phyloP scores from a whole-genome alignment of 1,139 yeast species.

The Debaryomyces subglobosus region DNA sequence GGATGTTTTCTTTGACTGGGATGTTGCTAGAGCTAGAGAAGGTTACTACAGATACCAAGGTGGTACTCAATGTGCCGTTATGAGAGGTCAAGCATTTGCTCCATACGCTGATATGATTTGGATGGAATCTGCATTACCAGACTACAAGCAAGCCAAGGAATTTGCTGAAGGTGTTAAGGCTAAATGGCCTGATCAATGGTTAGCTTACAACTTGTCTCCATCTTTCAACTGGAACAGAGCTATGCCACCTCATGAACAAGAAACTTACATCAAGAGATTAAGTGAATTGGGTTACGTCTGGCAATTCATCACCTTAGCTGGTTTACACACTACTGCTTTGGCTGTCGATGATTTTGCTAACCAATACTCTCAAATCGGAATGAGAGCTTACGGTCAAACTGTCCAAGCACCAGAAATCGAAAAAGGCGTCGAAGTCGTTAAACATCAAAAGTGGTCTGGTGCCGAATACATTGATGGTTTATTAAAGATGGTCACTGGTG shows the following conservation, averaged over 20 bases:
- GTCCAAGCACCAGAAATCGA: slow-evolving; percentile 91
- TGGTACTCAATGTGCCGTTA: slow-evolving; percentile 96
- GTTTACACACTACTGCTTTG: slow-evolving; percentile 93
- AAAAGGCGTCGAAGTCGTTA: slow-evolving; percentile 89
- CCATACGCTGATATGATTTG: slow-evolving; percentile 96
- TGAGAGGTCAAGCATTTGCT: slow-evolving; percentile 95
- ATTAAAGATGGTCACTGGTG: slow-evolving; percentile 90
- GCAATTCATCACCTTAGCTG: slow-evolving; percentile 98
- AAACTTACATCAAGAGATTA: slow-evolving; percentile 84
- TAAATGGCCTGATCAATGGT: slow-evolving; percentile 87
- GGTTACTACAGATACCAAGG: slow-evolving; percentile 97
- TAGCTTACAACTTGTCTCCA: slow-evolving; percentile 94
- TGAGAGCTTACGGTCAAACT: slow-evolving; percentile 91
- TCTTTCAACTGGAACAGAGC: slow-evolving; percentile 98
- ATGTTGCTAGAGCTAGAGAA: slow-evolving; percentile 92
- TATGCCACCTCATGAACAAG: slow-evolving; percentile 85
- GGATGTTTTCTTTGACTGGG: slow-evolving; percentile 94
- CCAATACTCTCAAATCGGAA: slow-evolving; percentile 79
- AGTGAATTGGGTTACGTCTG: slow-evolving; percentile 92
- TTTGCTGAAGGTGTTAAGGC: slow-evolving; percentile 90
- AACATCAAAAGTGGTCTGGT: slow-evolving; percentile 99
- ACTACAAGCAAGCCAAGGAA: slow-evolving; percentile 89
- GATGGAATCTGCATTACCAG: slow-evolving; percentile 99
- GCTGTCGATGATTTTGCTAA: slow-evolving; percentile 86
- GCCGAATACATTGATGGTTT: slow-evolving; percentile 95